Conservation (phyloP, 2,329 filamentous ascomycete species). For the Cryphonectria carpinicola region DNA sequence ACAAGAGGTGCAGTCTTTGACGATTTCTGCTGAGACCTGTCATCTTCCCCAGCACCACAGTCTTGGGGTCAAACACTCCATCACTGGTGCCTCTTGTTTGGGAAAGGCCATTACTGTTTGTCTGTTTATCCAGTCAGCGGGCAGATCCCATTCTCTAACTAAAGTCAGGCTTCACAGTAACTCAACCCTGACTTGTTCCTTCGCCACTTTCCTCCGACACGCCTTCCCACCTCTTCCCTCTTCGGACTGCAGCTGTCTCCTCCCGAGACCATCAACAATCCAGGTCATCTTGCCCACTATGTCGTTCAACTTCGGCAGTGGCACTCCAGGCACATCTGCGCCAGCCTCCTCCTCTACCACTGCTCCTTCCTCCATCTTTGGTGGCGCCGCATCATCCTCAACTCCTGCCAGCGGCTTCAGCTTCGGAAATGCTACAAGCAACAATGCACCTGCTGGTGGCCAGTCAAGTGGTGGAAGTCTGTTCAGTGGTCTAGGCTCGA, state of each 20-base stretch:
- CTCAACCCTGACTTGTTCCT: neutral
- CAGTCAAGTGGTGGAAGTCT: slow-evolving; percentile 34
- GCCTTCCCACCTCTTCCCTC: neutral
- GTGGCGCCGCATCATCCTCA: slow-evolving; percentile 30
- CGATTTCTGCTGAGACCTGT: neutral
- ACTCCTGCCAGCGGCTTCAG: slow-evolving; percentile 39
- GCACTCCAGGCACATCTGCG: slow-evolving; percentile 38
- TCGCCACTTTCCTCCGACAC: neutral
- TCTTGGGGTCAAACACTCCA: neutral
- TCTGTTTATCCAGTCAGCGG: neutral
- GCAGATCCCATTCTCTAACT: neutral
- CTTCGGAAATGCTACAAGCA: slow-evolving; percentile 41
- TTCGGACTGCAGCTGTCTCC: neutral
- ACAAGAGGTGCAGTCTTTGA: slow-evolving; percentile 11
- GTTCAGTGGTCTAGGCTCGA: slow-evolving; percentile 39
- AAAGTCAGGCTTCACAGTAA: neutral
- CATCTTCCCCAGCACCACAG: neutral
- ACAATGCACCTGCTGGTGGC: slow-evolving; percentile 21
- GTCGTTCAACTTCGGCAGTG: slow-evolving; percentile 36
- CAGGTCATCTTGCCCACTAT: slow-evolving; percentile 21
- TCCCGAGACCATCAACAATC: neutral
- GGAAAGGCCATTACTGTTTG: neutral
- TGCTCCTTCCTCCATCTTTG: slow-evolving; percentile 49
- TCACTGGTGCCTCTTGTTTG: neutral
- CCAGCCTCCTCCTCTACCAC: slow-evolving; percentile 46